Base-by-base conservation (phyloP, 192 early-diverging fungal genomes). In the Linnemannia zychae region DNA sequence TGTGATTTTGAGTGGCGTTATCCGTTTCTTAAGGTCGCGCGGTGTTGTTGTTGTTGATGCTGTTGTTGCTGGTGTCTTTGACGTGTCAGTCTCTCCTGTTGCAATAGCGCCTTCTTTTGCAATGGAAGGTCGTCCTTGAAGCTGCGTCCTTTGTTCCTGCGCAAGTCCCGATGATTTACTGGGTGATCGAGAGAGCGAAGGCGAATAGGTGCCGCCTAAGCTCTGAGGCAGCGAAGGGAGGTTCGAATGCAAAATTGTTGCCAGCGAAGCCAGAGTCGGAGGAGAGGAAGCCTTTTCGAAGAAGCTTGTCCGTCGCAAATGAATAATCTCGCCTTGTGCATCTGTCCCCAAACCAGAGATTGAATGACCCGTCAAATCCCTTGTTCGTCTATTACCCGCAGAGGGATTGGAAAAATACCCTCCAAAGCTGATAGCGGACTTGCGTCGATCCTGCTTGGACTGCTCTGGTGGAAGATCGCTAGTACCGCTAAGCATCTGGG, bases 401-500 rank as follows among this genome's bases (percentile, higher is more conserved):
- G 77, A 71, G 5, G 67, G 40, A 28, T 57, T 76, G 0, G 78
- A 79, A 72, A 85, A 85, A 74, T 85, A 85, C 1, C 77, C 77
- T 40, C 82, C 83, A 46, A 85, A 79, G 44, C 83, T 85, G 28
- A 76, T 79, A 20, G 83, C 83, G 24, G 83, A 85, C 50, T 60
- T 79, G 37, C 83, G 83, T 67, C 83, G 74, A 20, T 85, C 83
- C 49, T 85, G 73, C 50, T 85, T 85, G n/a, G 74, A 53, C 6
- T 68, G 52, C 37, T 38, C 12, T 6, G 57, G 60, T 1, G 44
- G 28, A 49, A 53, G 1, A 20, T 52, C 38, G 46, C 40, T 71
- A 7, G 57, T 28, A 18, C 37, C 67, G 22, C 52, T 78, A 17
- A 78, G 50, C 24, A 72, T 57, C 60, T 79, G 63, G 33, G 71